phyloP scores from a whole-genome alignment of 1,284 basidiomycete genomes.

The Cutaneotrichosporon spelunceum region DNA sequence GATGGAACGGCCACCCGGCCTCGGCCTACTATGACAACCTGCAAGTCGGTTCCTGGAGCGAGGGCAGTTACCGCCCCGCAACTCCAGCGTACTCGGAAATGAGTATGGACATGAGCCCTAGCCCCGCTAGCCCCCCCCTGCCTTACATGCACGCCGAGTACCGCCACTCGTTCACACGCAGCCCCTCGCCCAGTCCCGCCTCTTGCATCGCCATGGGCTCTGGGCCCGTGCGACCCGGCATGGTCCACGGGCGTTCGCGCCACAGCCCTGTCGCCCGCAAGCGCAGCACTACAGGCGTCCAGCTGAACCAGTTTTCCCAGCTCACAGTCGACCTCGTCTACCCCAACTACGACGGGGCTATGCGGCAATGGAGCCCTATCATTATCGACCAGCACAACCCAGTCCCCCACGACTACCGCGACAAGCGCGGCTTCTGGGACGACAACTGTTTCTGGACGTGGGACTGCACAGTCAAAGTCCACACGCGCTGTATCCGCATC shows the following conservation, averaged over 20 bases:
- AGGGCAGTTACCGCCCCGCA: neutral
- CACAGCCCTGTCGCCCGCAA: neutral
- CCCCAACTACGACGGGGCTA: constrained; percentile 5
- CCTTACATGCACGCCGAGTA: neutral
- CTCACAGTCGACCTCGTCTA: constrained; percentile 1
- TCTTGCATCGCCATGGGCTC: neutral
- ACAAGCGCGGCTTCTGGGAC: constrained; percentile 9
- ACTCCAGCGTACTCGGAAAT: neutral
- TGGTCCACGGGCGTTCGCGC: neutral
- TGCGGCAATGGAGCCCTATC: constrained; percentile 1
- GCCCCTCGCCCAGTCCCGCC: neutral
- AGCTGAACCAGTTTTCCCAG: neutral
- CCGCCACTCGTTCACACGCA: neutral
- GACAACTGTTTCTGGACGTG: constrained; percentile 3
- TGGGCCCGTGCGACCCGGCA: constrained; percentile 1
- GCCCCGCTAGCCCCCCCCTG: too few relatives aligned
- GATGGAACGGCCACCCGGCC: neutral
- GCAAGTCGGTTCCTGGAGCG: neutral
- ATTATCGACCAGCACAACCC: neutral
- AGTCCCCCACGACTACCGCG: constrained; percentile 3
- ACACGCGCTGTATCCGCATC: constrained; percentile 10
- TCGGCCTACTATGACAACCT: neutral
- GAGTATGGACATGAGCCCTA: neutral
- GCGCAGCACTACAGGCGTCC: neutral
- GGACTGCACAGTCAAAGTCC: constrained; percentile 4